These are phyloP conservation scores for Dissophora ornata DNA, from an alignment of 192 early-diverging fungal genomes.

Conservation along the genomic window DNA sequence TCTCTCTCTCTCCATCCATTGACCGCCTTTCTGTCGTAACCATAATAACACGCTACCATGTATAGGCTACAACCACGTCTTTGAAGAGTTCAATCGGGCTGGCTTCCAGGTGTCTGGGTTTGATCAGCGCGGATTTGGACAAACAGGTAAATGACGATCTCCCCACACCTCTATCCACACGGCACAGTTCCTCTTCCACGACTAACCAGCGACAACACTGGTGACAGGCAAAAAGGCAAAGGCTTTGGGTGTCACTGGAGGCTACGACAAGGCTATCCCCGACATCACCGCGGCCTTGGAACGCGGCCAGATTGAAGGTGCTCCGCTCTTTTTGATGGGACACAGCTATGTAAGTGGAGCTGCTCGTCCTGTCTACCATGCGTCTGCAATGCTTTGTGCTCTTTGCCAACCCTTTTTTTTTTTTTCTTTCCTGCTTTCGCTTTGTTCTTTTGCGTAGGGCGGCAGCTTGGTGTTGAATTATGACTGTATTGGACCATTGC, in stretches of 20 bases:
- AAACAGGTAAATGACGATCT: conserved; percentile 64
- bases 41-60: too few relatives aligned
- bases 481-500: conserved; percentile 43
- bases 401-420: too few relatives aligned
- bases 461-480: conserved; percentile 70
- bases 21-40: too few relatives aligned
- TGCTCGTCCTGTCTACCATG: not conserved
- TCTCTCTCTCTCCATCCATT: not conserved
- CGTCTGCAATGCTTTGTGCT: too few relatives aligned
- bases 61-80: conserved; percentile 65
- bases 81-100: conserved; percentile 58
- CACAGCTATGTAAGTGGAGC: conserved; percentile 57
- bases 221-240: conserved; percentile 55
- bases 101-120: conserved; percentile 66
- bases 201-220: too few relatives aligned
- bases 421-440: too few relatives aligned
- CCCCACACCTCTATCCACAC: too few relatives aligned
- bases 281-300: conserved; percentile 62
- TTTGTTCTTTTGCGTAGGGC: too few relatives aligned
- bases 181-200: too few relatives aligned
- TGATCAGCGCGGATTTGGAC: conserved; percentile 75
- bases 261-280: conserved; percentile 51
- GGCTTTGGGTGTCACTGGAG: conserved; percentile 54
- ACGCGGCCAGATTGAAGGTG: conserved; percentile 40
- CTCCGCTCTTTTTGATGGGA: conserved; percentile 63